A percentile compares a stretch with the other conserved stretches of the same genome.
Evolutionary conservation across 225 moss, liverwort and hornwort genomes (phyloP).

Genomic region (Marchantia polymorpha): DNA sequence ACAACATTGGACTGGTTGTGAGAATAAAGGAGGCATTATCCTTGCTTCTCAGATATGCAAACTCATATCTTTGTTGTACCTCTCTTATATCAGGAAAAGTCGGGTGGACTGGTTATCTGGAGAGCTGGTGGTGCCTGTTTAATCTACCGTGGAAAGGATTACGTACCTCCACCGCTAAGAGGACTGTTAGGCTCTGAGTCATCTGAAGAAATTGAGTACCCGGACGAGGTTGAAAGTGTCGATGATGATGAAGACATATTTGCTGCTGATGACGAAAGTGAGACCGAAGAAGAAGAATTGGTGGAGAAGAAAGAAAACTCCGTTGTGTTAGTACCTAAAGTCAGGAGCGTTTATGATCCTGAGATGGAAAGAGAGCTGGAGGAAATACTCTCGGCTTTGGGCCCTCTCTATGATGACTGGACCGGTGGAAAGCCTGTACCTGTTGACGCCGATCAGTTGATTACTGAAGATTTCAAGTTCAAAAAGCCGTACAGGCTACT

Average conservation of each 20-base stretch:
- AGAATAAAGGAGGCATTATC: no score
- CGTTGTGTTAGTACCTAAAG: slow-evolving; percentile 27
- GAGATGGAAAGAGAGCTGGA: slow-evolving; percentile 60
- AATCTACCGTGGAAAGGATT: slow-evolving; percentile 87
- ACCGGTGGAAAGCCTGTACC: slow-evolving; percentile 81
- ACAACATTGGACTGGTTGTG: no score
- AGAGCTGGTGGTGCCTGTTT: slow-evolving; percentile 89
- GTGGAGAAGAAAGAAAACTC: neutral
- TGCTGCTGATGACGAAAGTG: slow-evolving; percentile 21
- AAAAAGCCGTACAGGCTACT: slow-evolving; percentile 82
- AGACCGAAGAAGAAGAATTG: slow-evolving; percentile 31
- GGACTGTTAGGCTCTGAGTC: slow-evolving; percentile 48
- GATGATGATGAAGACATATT: slow-evolving; percentile 4
- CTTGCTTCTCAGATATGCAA: no score
- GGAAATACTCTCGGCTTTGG: slow-evolving; percentile 73
- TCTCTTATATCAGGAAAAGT: slow-evolving; percentile 53
- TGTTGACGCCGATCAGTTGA: slow-evolving; percentile 81
- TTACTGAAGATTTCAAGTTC: slow-evolving; percentile 41
- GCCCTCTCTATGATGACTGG: slow-evolving; percentile 91
- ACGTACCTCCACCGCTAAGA: slow-evolving; percentile 60
- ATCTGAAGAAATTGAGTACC: neutral
- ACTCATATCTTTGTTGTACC: no score
- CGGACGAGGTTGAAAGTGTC: slow-evolving; percentile 26
- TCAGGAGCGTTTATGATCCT: slow-evolving; percentile 38
- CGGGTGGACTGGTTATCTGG: slow-evolving; percentile 93